Percentiles rank a stretch among this genome's conserved stretches.
phyloP scores from a whole-genome alignment of 768 basidiomycete genomes.

The Cystobasidium ongulense region DNA sequence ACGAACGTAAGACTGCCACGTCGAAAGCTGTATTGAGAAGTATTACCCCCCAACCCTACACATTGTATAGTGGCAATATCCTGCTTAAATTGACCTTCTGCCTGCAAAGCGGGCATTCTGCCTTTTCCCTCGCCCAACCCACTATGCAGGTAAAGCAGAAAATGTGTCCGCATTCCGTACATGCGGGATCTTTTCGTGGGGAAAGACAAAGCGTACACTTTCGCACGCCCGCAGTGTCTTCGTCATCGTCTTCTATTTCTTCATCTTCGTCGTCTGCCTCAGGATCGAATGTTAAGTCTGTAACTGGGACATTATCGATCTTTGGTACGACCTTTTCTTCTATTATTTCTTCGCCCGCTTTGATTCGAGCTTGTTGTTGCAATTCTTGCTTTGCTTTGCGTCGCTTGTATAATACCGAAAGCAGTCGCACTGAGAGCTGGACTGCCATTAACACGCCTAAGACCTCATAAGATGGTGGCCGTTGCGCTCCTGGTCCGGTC shows the following conservation, averaged over 20 bases:
- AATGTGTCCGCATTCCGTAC: conserved; percentile 42
- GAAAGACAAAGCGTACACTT: conserved; percentile 42
- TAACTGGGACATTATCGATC: conserved; percentile 39
- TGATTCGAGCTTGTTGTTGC: background rate
- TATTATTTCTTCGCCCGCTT: background rate
- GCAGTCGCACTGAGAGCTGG: conserved; percentile 36
- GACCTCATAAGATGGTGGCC: conserved; percentile 40
- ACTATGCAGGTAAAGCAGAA: conserved; percentile 43
- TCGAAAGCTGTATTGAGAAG: background rate
- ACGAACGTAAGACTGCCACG: background rate
- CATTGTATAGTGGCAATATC: background rate
- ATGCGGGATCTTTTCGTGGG: conserved; percentile 37
- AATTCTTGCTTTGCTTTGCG: conserved; percentile 15
- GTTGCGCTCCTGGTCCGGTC: background rate
- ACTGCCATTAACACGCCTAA: conserved; percentile 42
- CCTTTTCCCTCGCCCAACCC: conserved; percentile 42
- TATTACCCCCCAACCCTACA: background rate
- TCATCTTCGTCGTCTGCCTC: conserved; percentile 35
- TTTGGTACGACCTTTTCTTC: conserved; percentile 1
- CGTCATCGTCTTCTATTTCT: conserved; percentile 5
- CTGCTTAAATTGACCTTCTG: background rate
- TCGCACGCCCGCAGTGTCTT: conserved; percentile 17
- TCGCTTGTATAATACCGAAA: conserved; percentile 27
- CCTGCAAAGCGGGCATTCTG: conserved; percentile 5
- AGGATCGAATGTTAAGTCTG: conserved; percentile 38